These are phyloP conservation scores for Ganoderma sinense DNA, from an alignment of 1,284 basidiomycete species.

Conservation along the genomic window DNA sequence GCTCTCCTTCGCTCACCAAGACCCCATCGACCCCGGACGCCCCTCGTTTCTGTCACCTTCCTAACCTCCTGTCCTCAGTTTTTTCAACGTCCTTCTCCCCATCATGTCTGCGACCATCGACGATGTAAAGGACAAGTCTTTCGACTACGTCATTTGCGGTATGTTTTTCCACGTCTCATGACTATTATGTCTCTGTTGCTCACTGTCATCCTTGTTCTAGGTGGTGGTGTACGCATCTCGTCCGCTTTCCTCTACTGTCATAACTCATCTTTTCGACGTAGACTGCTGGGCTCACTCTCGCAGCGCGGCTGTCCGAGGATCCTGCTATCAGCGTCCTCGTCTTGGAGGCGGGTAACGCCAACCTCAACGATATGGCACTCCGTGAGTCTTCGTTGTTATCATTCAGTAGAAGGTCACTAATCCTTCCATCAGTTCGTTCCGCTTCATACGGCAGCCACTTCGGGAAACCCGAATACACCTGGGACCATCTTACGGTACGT, in stretches of 20 bases:
- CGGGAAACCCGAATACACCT: slow-evolving; percentile 36
- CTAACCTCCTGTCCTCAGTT: background rate
- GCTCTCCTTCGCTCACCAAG: background rate
- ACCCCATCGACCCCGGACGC: background rate
- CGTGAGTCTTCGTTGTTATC: slow-evolving; percentile 25
- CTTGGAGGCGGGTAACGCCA: slow-evolving; percentile 43
- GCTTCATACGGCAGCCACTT: slow-evolving; percentile 40
- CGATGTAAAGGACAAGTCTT: slow-evolving; percentile 35
- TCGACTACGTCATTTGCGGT: slow-evolving; percentile 42
- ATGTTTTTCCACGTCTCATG: slow-evolving; percentile 1
- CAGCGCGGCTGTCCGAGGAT: slow-evolving; percentile 54
- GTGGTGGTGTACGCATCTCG: slow-evolving; percentile 30
- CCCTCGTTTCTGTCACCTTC: background rate
- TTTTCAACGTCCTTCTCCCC: background rate
- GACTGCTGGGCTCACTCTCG: slow-evolving; percentile 56
- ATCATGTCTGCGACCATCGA: slow-evolving; percentile 33
- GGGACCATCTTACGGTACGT: slow-evolving; percentile 40
- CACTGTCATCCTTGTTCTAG: slow-evolving; percentile 7
- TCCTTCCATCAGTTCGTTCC: slow-evolving; percentile 33
- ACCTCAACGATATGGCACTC: slow-evolving; percentile 34
- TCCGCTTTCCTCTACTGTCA: background rate
- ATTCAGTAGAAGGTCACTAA: background rate
- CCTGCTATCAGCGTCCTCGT: slow-evolving; percentile 43
- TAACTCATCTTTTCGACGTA: slow-evolving; percentile 1
- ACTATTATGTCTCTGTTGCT: background rate